Evolutionary conservation across 148 eudicot genomes (phyloP).

Genomic region (Heliosperma pusillum): DNA sequence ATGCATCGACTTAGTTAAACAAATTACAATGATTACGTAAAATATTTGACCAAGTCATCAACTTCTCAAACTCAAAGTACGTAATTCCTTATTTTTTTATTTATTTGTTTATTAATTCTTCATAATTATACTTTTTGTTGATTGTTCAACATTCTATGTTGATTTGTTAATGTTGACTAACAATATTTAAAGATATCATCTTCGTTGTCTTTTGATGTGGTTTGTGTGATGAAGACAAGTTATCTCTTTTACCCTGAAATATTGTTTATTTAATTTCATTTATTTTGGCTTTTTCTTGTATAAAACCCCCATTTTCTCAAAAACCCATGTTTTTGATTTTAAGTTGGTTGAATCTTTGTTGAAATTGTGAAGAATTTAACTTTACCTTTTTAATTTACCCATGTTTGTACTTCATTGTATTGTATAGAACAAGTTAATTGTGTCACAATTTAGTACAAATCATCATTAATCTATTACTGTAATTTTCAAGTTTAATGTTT

Average conservation of each 20-base stretch:
- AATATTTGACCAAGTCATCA: no score
- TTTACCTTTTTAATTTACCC: neutral
- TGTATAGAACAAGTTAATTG: neutral
- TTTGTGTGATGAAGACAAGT: slow-evolving; percentile 13
- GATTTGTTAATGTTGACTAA: no score
- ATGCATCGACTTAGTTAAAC: no score
- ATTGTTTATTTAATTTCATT: neutral
- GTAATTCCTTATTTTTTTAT: no score
- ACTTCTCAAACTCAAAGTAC: no score
- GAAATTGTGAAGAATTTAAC: neutral
- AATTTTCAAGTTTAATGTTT: no score
- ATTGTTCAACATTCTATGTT: no score
- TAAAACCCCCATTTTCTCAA: neutral
- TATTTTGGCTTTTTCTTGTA: neutral
- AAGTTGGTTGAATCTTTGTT: neutral
- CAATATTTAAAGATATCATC: neutral
- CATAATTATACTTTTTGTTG: no score
- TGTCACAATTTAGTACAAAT: neutral
- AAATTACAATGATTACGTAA: no score
- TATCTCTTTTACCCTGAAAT: neutral
- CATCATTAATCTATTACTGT: no score
- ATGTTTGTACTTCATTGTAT: neutral
- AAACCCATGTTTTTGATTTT: neutral
- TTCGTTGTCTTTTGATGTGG: neutral
- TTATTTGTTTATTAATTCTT: no score